Evolutionary conservation across 2,329 filamentous ascomycete species (phyloP).

Genomic region (Ascochyta fabae): DNA sequence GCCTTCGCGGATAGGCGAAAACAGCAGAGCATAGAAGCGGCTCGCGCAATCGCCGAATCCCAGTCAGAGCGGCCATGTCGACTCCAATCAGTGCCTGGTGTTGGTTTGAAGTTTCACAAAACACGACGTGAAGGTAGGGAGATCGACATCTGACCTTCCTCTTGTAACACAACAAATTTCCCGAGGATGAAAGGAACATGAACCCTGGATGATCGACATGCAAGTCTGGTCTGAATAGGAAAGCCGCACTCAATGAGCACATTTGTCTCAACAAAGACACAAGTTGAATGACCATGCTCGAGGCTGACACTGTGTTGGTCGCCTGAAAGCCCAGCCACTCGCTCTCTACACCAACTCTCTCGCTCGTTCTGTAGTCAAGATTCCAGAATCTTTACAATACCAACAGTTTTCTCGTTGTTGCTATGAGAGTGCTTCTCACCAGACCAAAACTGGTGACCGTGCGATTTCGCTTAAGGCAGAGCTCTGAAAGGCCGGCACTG

Average conservation of each 20-base stretch:
- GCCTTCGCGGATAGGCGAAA: conserved; percentile 11
- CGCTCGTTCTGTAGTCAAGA: neutral
- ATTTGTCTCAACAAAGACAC: neutral
- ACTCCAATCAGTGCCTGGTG: neutral
- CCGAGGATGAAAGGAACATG: conserved; percentile 13
- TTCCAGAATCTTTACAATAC: neutral
- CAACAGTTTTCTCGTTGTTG: neutral
- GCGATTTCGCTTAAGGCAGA: too few species aligned
- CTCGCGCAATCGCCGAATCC: neutral
- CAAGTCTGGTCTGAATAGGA: conserved; percentile 5
- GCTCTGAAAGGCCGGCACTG: too few species aligned
- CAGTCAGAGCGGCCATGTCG: neutral
- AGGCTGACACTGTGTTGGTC: neutral
- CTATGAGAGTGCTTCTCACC: too few species aligned
- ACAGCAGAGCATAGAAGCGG: conserved; percentile 6
- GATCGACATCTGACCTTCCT: conserved; percentile 11
- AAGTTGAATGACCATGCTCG: neutral
- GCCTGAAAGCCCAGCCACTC: conserved; percentile 2
- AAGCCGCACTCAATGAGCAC: conserved; percentile 5
- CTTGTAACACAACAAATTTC: neutral
- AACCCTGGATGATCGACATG: conserved; percentile 15
- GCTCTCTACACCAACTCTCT: neutral
- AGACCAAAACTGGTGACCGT: too few species aligned
- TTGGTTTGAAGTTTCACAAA: neutral
- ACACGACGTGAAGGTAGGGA: neutral